Conservation (phyloP, 208 protist genomes). For the Trypanosomatidae sp. region DNA sequence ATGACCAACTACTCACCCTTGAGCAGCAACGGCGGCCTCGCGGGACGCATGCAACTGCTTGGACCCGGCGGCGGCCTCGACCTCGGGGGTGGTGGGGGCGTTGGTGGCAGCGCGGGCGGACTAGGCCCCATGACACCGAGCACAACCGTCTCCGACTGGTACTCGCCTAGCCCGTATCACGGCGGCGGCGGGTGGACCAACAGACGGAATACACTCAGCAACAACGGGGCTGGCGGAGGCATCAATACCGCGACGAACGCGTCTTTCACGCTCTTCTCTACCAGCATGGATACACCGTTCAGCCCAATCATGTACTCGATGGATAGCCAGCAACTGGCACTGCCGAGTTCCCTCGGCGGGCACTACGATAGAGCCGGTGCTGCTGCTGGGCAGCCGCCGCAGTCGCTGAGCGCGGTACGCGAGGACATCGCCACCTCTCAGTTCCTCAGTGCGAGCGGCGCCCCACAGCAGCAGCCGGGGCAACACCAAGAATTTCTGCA, state of each 20-base stretch:
- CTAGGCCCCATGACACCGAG: constrained; percentile 15
- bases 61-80: constrained; percentile 11
- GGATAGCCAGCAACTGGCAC: constrained; percentile 41
- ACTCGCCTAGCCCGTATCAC: constrained; percentile 17
- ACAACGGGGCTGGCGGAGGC: background rate
- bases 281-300: constrained; percentile 79
- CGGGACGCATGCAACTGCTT: constrained; percentile 17
- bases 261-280: constrained; percentile 77
- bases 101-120: background rate
- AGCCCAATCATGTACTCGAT: constrained; percentile 89
- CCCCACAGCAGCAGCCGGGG: background rate
- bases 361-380: constrained; percentile 8
- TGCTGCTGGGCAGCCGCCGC: constrained; percentile 6
- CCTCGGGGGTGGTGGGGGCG: constrained; percentile 1
- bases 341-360: constrained; percentile 11
- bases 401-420: constrained; percentile 18
- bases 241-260: constrained; percentile 24
- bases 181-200: background rate
- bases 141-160: constrained; percentile 21
- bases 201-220: background rate
- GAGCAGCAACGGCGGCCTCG: constrained; percentile 13
- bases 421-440: constrained; percentile 6
- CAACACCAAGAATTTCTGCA: constrained; percentile 5
- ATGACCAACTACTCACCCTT: constrained; percentile 20
- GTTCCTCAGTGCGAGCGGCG: background rate